Base-by-base conservation (phyloP, 1,139 yeast species). In the Candida frijolesensis region DNA sequence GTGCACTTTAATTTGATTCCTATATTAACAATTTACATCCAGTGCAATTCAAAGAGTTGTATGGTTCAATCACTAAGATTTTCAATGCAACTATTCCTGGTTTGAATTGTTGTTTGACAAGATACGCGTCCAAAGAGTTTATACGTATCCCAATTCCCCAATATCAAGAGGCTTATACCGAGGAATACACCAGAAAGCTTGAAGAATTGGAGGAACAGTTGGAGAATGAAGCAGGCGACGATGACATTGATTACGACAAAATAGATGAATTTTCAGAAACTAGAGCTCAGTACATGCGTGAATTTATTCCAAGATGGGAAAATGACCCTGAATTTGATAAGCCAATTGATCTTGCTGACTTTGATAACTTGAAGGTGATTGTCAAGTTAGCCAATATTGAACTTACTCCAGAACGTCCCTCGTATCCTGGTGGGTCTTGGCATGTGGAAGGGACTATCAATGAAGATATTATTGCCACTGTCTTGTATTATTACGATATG, bases 1-100 rank as follows among this genome's bases (percentile, higher is more conserved):
- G 75, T 75, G 47, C 71, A 3, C 75, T 76, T 1, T 57, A 19
- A 19, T 60, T 71, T 42, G 49, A 48, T 3, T 71, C 78, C 1
- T 74, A 73, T 52, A 74, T 74, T 55, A 74, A 74, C 56, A 74
- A 75, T 53, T 63, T 74, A 52, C 72, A 74, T 50, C 78, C 78
- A 27, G 51, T 50, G 2, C 51, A 59, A 39, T 56, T 58, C 54
- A 42, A 57, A 27, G 57, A 53, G 0, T 55, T 74, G 22, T 74
- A 75, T 51, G 40, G 43, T 1, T 51, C 62, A 1, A 70, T 75
- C 49, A 72, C 59, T 16, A 49, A 58, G 1, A 59, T 74, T 2
- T 72, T 75, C 55, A 65, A 66, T 44, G 41, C 44, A 1, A 59
- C 61, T 4, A 41, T 69, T 8, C 74, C 76, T 2, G 76, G 70